phyloP scores from a whole-genome alignment of 441 rosid species.

The Geranium incanum region DNA sequence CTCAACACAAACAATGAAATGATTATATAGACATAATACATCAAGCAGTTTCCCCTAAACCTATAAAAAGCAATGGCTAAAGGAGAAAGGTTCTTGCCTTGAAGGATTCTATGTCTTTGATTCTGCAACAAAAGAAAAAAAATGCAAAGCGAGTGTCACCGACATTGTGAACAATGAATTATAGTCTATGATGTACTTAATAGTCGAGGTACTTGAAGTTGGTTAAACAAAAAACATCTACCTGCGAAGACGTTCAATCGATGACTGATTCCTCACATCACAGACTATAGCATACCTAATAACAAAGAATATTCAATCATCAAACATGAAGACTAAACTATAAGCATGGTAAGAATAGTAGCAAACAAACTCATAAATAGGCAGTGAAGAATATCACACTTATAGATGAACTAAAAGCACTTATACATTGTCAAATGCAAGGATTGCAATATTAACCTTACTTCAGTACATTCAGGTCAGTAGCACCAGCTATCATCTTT shows the following conservation, averaged over 20 bases:
- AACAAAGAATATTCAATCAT: conserved; percentile 11
- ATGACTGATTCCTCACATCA: conserved; percentile 56
- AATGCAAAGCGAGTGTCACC: conserved; percentile 20
- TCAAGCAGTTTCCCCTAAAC: conserved; percentile 9
- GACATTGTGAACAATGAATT: conserved; percentile 4
- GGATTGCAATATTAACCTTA: not conserved
- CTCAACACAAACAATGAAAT: conserved; percentile 3
- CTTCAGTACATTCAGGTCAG: not conserved
- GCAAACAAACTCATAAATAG: not conserved
- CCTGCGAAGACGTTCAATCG: conserved; percentile 91
- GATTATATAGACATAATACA: conserved; percentile 3
- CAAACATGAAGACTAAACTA: not conserved
- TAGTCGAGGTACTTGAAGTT: not conserved
- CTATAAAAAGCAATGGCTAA: conserved; percentile 4
- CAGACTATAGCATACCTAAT: conserved; percentile 77
- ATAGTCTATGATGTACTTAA: not conserved
- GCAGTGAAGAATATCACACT: not conserved
- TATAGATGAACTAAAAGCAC: not conserved
- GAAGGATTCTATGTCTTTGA: conserved; percentile 69
- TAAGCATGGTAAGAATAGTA: not conserved
- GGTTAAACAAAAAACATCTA: conserved; percentile 20
- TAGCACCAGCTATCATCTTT: not conserved
- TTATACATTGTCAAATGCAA: not conserved
- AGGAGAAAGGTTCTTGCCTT: conserved; percentile 42
- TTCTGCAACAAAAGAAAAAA: conserved; percentile 43